A percentile compares a stretch with the other conserved stretches of the same genome.
These are phyloP conservation scores for Rachicladosporium sp. DNA, from an alignment of 2,329 filamentous ascomycete genomes.

Conservation along the genomic window DNA sequence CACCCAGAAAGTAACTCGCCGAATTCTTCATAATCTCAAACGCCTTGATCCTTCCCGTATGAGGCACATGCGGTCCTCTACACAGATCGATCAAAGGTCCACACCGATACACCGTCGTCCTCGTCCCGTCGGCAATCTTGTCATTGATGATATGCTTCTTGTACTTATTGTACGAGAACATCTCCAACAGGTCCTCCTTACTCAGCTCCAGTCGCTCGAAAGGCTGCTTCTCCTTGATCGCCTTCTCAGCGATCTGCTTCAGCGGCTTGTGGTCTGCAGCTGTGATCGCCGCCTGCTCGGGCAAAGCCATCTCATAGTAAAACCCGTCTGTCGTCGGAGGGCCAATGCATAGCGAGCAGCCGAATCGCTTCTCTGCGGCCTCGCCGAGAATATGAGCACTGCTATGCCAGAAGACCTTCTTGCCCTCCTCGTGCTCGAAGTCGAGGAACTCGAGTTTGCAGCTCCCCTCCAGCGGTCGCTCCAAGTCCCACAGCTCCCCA, in stretches of 20 bases:
- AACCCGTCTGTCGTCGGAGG: conserved; percentile 85
- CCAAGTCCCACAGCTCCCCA: conserved; percentile 83
- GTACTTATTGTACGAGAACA: conserved; percentile 97
- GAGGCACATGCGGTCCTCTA: conserved; percentile 84
- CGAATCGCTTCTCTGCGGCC: conserved; percentile 78
- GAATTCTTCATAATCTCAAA: conserved; percentile 87
- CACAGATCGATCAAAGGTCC: conserved; percentile 92
- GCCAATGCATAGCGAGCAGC: conserved; percentile 85
- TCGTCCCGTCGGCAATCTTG: conserved; percentile 78
- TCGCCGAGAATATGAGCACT: conserved; percentile 94
- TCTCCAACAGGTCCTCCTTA: conserved; percentile 84
- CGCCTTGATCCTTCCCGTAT: conserved; percentile 86
- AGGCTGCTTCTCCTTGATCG: conserved; percentile 92
- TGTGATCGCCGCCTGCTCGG: conserved; percentile 58
- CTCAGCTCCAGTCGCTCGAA: conserved; percentile 83
- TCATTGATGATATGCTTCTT: conserved; percentile 96
- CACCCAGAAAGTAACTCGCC: conserved; percentile 84
- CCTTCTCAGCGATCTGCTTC: conserved; percentile 65
- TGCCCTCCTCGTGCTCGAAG: conserved; percentile 65
- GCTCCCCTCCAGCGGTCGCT: conserved; percentile 76
- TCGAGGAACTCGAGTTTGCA: conserved; percentile 75
- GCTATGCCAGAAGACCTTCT: conserved; percentile 96
- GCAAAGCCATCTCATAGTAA: conserved; percentile 92
- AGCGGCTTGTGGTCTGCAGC: conserved; percentile 72
- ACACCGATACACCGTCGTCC: conserved; percentile 87